A percentile compares a stretch with the other conserved stretches of the same genome.
Evolutionary conservation across 495 filamentous ascomycete genomes (phyloP).

Genomic region (Darksidea phi): DNA sequence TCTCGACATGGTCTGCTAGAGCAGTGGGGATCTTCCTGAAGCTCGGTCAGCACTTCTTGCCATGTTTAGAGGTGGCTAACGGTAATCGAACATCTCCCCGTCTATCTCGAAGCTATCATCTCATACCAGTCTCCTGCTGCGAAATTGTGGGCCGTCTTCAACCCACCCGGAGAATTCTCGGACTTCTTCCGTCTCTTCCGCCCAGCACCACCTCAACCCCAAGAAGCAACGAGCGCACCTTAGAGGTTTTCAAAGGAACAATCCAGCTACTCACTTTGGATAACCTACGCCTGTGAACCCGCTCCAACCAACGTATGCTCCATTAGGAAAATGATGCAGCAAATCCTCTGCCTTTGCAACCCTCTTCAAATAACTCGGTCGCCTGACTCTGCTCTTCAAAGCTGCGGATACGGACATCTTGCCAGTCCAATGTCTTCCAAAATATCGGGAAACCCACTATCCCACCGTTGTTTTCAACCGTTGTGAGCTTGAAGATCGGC

Average conservation of each 20-base stretch:
- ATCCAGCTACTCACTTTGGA: conserved; percentile 62
- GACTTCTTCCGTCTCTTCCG: background rate
- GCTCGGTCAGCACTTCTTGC: conserved; percentile 1
- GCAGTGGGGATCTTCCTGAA: conserved; percentile 77
- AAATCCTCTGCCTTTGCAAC: conserved; percentile 76
- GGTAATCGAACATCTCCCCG: no score
- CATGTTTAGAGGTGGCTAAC: no score
- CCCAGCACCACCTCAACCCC: background rate
- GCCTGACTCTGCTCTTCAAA: conserved; percentile 69
- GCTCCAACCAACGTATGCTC: conserved; percentile 81
- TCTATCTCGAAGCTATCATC: no score
- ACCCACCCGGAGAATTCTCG: no score
- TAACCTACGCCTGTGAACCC: conserved; percentile 92
- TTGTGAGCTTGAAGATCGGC: no score
- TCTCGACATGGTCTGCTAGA: conserved; percentile 85
- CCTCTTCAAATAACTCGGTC: conserved; percentile 77
- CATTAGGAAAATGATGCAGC: conserved; percentile 76
- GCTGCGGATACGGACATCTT: conserved; percentile 62
- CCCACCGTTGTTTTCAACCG: no score
- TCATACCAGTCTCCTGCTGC: no score
- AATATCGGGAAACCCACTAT: no score
- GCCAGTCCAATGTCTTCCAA: background rate
- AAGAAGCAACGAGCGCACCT: background rate
- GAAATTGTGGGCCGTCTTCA: no score
- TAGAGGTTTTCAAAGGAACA: background rate